phyloP scores from a whole-genome alignment of 2,329 filamentous ascomycete genomes.

The Xylariomycetidae sp. region DNA sequence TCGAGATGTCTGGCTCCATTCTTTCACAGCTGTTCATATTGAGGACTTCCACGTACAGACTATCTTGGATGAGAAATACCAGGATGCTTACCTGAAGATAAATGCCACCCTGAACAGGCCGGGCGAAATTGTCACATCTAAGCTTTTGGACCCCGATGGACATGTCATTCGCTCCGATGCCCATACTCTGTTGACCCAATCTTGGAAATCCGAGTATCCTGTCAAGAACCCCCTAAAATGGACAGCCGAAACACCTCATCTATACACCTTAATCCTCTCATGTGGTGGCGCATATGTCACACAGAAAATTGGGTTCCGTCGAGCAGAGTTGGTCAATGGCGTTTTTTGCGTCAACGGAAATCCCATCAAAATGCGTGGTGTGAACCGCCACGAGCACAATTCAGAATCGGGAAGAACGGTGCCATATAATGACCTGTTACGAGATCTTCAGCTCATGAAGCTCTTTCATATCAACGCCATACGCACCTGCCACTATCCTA shows the following conservation, averaged over 20 bases:
- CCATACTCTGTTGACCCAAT: slow-evolving; percentile 31
- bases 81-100: slow-evolving; percentile 46
- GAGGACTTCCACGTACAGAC: slow-evolving; percentile 55
- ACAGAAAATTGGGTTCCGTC: slow-evolving; percentile 61
- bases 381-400: slow-evolving; percentile 69
- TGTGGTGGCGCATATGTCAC: slow-evolving; percentile 34
- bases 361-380: slow-evolving; percentile 60
- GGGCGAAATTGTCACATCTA: slow-evolving; percentile 23
- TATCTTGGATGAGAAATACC: slow-evolving; percentile 48
- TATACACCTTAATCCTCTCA: slow-evolving; percentile 48
- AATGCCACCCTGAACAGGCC: slow-evolving; percentile 38
- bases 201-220: slow-evolving; percentile 27
- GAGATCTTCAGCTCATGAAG: slow-evolving; percentile 64
- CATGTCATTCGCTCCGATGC: slow-evolving; percentile 22
- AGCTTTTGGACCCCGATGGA: slow-evolving; percentile 31
- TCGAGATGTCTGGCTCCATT: slow-evolving; percentile 61
- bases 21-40: slow-evolving; percentile 51
- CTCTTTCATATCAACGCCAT: slow-evolving; percentile 66
- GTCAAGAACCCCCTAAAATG: slow-evolving; percentile 56
- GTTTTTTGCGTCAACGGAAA: slow-evolving; percentile 62
- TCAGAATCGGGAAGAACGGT: slow-evolving; percentile 58
- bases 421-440: slow-evolving; percentile 54
- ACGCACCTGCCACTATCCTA: slow-evolving; percentile 63
- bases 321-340: slow-evolving; percentile 55
- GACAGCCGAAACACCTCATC: slow-evolving; percentile 63